Conservation (phyloP, 2,329 filamentous ascomycete species). For the Hymenoscyphus fructigenus region DNA sequence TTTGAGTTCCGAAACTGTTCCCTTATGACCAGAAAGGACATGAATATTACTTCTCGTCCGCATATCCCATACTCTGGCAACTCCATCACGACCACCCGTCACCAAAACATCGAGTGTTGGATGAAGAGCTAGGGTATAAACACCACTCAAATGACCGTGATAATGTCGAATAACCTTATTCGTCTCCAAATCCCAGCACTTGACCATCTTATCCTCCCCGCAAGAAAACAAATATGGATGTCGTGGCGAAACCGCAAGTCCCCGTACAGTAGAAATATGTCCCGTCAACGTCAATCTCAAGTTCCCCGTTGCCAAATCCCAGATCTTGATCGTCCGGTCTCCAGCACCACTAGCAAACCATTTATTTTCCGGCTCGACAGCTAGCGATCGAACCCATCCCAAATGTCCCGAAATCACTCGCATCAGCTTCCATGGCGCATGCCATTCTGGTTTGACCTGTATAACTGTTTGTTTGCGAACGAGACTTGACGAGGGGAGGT, state of each 20-base stretch:
- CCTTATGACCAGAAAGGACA: slow-evolving; percentile 86
- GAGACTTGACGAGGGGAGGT: slow-evolving; percentile 54
- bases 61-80: slow-evolving; percentile 98
- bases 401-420: slow-evolving; percentile 94
- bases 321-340: slow-evolving; percentile 97
- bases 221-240: slow-evolving; percentile 98
- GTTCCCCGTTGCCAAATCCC: slow-evolving; percentile 89
- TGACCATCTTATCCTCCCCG: slow-evolving; percentile 99
- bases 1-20: slow-evolving; percentile 83
- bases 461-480: slow-evolving; percentile 59
- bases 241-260: slow-evolving; percentile 85
- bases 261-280: slow-evolving; percentile 90
- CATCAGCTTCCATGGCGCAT: slow-evolving; percentile 97
- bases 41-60: slow-evolving; percentile 93
- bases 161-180: slow-evolving; percentile 99
- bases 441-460: slow-evolving; percentile 86
- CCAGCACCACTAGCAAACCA: slow-evolving; percentile 97
- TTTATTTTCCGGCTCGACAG: slow-evolving; percentile 93
- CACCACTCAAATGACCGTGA: slow-evolving; percentile 92
- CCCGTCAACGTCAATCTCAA: slow-evolving; percentile 85
- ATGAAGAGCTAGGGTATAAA: slow-evolving; percentile 91
- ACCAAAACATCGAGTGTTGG: slow-evolving; percentile 93
- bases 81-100: slow-evolving; percentile 91
- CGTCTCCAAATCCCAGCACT: slow-evolving; percentile 99
- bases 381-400: slow-evolving; percentile 87